A percentile compares a stretch with the other conserved stretches of the same genome.
Conservation (phyloP, 1,284 basidiomycete genomes). For the Fistulina hepatica region DNA sequence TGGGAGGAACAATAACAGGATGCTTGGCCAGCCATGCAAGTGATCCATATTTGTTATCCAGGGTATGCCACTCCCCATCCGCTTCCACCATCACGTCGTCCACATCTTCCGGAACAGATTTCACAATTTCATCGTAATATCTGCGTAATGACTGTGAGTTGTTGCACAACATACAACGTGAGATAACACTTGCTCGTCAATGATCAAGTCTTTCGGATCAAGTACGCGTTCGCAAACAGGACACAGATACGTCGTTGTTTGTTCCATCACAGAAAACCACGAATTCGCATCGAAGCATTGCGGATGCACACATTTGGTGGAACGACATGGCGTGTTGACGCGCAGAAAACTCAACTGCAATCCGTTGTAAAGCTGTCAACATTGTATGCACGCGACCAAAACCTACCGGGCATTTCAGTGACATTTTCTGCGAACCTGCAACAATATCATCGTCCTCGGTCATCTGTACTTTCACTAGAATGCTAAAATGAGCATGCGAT, state of each 20-base stretch:
- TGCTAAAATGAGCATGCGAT: constrained; percentile 7
- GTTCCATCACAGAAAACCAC: constrained; percentile 93
- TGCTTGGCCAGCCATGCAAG: constrained; percentile 54
- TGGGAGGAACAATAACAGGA: constrained; percentile 21
- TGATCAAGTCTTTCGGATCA: constrained; percentile 72
- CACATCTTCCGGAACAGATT: constrained; percentile 62
- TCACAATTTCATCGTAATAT: constrained; percentile 77
- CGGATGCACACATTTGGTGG: constrained; percentile 75
- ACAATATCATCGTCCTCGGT: constrained; percentile 81
- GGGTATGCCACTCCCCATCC: constrained; percentile 91
- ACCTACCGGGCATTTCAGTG: constrained; percentile 84
- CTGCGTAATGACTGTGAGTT: constrained; percentile 28
- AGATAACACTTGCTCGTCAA: constrained; percentile 68
- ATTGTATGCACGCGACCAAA: neutral
- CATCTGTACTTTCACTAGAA: constrained; percentile 48
- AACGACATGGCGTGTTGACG: constrained; percentile 78
- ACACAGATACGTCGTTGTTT: constrained; percentile 93
- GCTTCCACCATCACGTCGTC: constrained; percentile 93
- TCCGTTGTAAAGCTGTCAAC: constrained; percentile 2
- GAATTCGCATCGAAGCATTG: constrained; percentile 95
- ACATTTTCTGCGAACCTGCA: constrained; percentile 78
- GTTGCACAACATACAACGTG: constrained; percentile 4
- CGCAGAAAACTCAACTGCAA: constrained; percentile 80
- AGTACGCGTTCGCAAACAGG: constrained; percentile 87
- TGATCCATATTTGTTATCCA: constrained; percentile 77